Percentiles rank a stretch among this genome's conserved stretches.
phyloP scores from a whole-genome alignment of 257 asterid species.

The Nicotiana noctiflora region DNA sequence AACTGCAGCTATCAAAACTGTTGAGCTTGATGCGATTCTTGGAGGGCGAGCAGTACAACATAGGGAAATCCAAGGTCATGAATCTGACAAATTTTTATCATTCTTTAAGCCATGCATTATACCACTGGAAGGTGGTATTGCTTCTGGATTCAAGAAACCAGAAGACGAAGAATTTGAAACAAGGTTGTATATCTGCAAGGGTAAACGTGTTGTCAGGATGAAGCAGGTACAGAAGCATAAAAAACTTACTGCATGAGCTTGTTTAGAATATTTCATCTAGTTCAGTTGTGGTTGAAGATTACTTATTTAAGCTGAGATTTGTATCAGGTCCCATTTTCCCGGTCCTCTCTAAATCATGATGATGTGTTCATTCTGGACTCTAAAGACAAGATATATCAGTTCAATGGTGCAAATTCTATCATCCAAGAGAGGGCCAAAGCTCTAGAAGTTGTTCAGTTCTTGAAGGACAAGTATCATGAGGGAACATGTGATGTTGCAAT shows the following conservation, averaged over 20 bases:
- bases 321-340: constrained; percentile 83
- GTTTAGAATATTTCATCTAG: not conserved
- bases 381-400: constrained; percentile 84
- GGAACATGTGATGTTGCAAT: constrained; percentile 95
- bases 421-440: constrained; percentile 99
- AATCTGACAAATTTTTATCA: constrained; percentile 84
- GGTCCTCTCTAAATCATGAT: constrained; percentile 93
- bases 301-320: constrained; percentile 6
- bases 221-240: constrained; percentile 57
- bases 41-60: constrained; percentile 99
- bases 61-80: constrained; percentile 91
- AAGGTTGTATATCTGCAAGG: constrained; percentile 73
- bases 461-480: constrained; percentile 94
- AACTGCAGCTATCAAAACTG: constrained; percentile 89
- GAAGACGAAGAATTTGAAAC: constrained; percentile 90
- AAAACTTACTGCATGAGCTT: not conserved
- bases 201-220: constrained; percentile 77
- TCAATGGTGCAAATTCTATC: constrained; percentile 95
- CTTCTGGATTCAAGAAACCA: constrained; percentile 72
- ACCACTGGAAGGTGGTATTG: constrained; percentile 93
- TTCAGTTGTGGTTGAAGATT: not conserved
- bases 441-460: constrained; percentile 85
- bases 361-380: constrained; percentile 94
- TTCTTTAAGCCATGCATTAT: constrained; percentile 92
- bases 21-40: constrained; percentile 94